These are phyloP conservation scores for Phaffomyces antillensis DNA, from an alignment of 805 yeast species.

Conservation along the genomic window DNA sequence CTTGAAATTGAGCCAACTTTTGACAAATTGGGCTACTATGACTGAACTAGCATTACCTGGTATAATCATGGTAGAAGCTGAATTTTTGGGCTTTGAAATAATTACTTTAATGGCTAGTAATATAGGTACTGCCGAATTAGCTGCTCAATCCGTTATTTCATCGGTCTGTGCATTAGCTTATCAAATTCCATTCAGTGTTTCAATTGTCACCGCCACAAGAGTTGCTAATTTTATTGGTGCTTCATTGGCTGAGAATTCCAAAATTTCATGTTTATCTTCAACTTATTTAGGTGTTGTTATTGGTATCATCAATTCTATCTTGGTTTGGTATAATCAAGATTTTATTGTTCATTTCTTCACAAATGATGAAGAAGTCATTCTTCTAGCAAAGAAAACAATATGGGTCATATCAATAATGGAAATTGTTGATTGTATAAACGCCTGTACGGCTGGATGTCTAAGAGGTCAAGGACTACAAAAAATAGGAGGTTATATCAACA, in stretches of 20 bases:
- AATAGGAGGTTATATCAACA: constrained; percentile 65
- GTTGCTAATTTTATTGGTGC: constrained; percentile 70
- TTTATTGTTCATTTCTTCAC: constrained; percentile 50
- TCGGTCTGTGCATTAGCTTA: constrained; percentile 57
- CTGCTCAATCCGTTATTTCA: constrained; percentile 69
- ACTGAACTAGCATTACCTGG: constrained; percentile 63
- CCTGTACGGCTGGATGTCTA: constrained; percentile 65
- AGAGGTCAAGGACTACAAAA: constrained; percentile 85
- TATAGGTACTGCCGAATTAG: constrained; percentile 62
- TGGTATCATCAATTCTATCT: constrained; percentile 44
- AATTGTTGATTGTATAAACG: constrained; percentile 62
- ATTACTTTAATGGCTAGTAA: constrained; percentile 63
- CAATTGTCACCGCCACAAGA: constrained; percentile 66
- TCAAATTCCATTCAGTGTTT: constrained; percentile 70
- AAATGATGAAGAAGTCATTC: constrained; percentile 49
- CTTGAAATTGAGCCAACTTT: constrained; percentile 1
- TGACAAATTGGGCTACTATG: constrained; percentile 50
- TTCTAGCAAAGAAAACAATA: constrained; percentile 41
- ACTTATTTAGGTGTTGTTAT: constrained; percentile 31
- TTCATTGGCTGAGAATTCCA: constrained; percentile 38
- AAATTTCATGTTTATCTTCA: constrained; percentile 39
- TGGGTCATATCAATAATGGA: constrained; percentile 64
- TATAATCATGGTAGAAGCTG: constrained; percentile 72
- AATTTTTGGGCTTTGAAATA: constrained; percentile 66
- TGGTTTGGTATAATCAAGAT: constrained; percentile 20